These are phyloP conservation scores for Neonectria magnoliae DNA, from an alignment of 2,329 filamentous ascomycete species.

Conservation along the genomic window DNA sequence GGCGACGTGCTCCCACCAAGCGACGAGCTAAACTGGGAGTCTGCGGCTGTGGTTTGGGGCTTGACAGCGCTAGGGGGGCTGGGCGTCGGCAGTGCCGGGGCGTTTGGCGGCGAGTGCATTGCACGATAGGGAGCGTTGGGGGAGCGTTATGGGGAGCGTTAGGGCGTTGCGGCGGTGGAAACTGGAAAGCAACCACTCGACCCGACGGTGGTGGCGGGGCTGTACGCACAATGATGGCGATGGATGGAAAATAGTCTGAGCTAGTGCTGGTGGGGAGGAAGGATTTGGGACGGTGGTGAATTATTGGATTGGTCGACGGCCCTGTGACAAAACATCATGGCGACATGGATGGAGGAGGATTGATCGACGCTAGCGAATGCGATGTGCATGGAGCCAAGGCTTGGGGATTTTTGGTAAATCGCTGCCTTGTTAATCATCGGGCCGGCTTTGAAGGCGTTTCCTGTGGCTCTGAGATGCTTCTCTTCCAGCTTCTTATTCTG, in stretches of 20 bases:
- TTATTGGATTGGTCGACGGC: not conserved
- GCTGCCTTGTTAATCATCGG: not conserved
- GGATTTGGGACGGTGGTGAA: constrained; percentile 1
- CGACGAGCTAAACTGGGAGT: constrained; percentile 52
- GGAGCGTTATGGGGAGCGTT: not conserved
- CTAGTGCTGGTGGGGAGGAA: not conserved
- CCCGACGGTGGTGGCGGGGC: too few species aligned
- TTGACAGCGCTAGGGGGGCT: constrained; percentile 56
- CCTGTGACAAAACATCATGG: not conserved
- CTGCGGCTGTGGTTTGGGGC: constrained; percentile 58
- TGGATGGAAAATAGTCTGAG: not conserved
- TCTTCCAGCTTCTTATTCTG: not conserved
- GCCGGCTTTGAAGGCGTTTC: not conserved
- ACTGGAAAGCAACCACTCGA: too few species aligned
- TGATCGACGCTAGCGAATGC: constrained; percentile 4
- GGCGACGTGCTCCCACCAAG: constrained; percentile 54
- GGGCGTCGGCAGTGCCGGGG: constrained; percentile 55
- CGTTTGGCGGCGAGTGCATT: constrained; percentile 59
- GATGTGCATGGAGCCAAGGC: not conserved
- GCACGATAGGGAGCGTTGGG: constrained; percentile 43
- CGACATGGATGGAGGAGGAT: not conserved
- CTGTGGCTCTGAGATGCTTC: not conserved
- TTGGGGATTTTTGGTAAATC: not conserved
- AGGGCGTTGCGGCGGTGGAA: not conserved
- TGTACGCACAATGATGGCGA: not conserved